phyloP scores from a whole-genome alignment of 1,284 basidiomycete genomes.

The Ustilago lituana region DNA sequence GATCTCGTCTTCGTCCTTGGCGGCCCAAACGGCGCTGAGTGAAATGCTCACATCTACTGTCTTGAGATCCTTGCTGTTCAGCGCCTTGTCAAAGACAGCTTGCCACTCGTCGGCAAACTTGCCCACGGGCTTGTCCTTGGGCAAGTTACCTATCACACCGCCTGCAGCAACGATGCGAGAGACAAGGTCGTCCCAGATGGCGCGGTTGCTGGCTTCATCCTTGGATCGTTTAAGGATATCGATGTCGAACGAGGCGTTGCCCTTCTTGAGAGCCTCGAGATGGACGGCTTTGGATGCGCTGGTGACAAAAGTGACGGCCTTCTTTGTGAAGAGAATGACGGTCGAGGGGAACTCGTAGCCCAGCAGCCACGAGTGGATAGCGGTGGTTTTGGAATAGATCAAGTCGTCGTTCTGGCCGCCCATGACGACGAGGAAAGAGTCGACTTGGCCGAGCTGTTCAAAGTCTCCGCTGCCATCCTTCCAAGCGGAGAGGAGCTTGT shows the following conservation, averaged over 20 bases:
- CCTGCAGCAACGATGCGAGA: slow-evolving; percentile 32
- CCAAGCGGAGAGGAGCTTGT: slow-evolving; percentile 44
- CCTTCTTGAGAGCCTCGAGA: slow-evolving; percentile 51
- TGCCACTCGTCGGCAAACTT: slow-evolving; percentile 85
- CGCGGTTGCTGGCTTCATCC: slow-evolving; percentile 67
- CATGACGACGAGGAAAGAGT: slow-evolving; percentile 51
- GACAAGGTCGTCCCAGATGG: slow-evolving; percentile 64
- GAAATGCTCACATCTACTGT: slow-evolving; percentile 80
- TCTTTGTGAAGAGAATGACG: slow-evolving; percentile 79
- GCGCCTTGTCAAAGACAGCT: slow-evolving; percentile 62
- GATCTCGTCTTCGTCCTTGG: slow-evolving; percentile 87
- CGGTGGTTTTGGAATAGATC: slow-evolving; percentile 53
- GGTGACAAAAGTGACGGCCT: slow-evolving; percentile 81
- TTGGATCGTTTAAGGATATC: slow-evolving; percentile 67
- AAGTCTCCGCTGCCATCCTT: slow-evolving; percentile 38
- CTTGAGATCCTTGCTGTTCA: slow-evolving; percentile 70
- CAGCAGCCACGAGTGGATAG: slow-evolving; percentile 79
- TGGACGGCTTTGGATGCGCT: slow-evolving; percentile 78
- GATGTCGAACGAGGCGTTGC: slow-evolving; percentile 56
- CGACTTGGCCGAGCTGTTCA: slow-evolving; percentile 31
- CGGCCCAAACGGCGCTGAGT: slow-evolving; percentile 80
- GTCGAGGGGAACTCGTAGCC: slow-evolving; percentile 98
- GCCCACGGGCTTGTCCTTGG: slow-evolving; percentile 81
- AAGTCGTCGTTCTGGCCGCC: slow-evolving; percentile 54
- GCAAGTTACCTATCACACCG: slow-evolving; percentile 69